Evolutionary conservation across 768 basidiomycete species (phyloP).

Genomic region (Leucocoprinus leucothites): DNA sequence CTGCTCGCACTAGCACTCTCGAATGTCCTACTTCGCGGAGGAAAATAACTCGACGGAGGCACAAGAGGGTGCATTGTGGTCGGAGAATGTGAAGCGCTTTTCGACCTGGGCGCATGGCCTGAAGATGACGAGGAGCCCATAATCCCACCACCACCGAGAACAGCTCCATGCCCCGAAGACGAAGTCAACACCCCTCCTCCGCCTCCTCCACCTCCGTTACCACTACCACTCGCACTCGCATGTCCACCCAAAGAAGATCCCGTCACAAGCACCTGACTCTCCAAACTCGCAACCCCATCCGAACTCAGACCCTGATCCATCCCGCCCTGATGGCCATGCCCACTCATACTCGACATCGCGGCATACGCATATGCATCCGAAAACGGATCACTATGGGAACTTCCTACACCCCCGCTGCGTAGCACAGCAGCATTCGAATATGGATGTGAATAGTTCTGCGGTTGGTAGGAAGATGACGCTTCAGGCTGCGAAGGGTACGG

Average conservation of each 20-base stretch:
- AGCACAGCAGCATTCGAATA: neutral
- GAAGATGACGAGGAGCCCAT: neutral
- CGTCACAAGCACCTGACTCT: neutral
- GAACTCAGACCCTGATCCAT: neutral
- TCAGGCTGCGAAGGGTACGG: too few species aligned
- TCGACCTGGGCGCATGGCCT: neutral
- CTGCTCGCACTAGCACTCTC: neutral
- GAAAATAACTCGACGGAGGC: constrained; percentile 8
- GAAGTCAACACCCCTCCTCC: constrained; percentile 1
- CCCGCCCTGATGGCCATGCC: neutral
- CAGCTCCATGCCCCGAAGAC: constrained; percentile 8
- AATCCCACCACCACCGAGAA: neutral
- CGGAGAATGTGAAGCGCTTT: constrained; percentile 2
- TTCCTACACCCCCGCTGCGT: neutral
- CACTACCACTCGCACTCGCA: neutral
- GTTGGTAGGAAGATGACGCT: neutral
- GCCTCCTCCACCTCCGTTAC: neutral
- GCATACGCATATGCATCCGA: neutral
- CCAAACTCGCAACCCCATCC: neutral
- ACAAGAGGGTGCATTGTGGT: neutral
- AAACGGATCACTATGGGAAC: neutral
- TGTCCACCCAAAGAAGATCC: neutral
- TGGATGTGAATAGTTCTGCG: neutral
- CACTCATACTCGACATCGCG: neutral
- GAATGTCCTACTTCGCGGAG: neutral